Percentiles rank a stretch among this genome's conserved stretches.
Evolutionary conservation across 345 rosid genomes (phyloP).

Genomic region (Corymbia maculata): DNA sequence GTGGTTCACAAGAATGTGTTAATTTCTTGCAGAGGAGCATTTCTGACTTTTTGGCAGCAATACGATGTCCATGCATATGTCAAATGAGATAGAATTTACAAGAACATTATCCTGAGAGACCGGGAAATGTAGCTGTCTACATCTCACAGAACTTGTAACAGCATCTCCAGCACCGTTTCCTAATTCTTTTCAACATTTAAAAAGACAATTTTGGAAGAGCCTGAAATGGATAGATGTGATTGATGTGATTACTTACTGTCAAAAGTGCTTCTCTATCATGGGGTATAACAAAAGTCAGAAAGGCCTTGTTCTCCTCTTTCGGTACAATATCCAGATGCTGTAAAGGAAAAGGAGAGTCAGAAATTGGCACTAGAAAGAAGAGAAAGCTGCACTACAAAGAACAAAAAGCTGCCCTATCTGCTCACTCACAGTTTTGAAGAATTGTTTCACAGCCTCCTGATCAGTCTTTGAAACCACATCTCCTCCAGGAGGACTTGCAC

Average conservation of each 20-base stretch:
- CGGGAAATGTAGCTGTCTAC: background rate
- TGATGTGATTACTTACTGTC: constrained; percentile 29
- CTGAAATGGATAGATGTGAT: background rate
- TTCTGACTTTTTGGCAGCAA: background rate
- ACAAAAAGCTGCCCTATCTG: too few species aligned
- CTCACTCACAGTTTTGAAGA: constrained; percentile 61
- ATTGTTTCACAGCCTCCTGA: constrained; percentile 57
- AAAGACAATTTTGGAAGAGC: background rate
- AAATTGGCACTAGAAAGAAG: background rate
- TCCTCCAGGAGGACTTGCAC: constrained; percentile 23
- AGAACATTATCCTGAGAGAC: background rate
- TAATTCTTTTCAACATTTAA: background rate
- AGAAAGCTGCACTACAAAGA: background rate
- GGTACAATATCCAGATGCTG: constrained; percentile 69
- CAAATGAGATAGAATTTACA: background rate
- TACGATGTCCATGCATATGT: background rate
- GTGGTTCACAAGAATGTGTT: background rate
- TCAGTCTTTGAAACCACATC: constrained; percentile 12
- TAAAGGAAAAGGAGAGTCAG: constrained; percentile 1
- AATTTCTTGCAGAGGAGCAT: background rate
- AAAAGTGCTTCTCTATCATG: constrained; percentile 61
- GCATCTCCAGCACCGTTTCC: background rate
- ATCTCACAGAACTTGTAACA: background rate
- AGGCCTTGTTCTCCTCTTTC: constrained; percentile 56
- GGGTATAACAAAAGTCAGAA: constrained; percentile 78